Base-by-base conservation (phyloP, 176 grass and related monocot species). In the Ampelocalamus luodianensis region DNA sequence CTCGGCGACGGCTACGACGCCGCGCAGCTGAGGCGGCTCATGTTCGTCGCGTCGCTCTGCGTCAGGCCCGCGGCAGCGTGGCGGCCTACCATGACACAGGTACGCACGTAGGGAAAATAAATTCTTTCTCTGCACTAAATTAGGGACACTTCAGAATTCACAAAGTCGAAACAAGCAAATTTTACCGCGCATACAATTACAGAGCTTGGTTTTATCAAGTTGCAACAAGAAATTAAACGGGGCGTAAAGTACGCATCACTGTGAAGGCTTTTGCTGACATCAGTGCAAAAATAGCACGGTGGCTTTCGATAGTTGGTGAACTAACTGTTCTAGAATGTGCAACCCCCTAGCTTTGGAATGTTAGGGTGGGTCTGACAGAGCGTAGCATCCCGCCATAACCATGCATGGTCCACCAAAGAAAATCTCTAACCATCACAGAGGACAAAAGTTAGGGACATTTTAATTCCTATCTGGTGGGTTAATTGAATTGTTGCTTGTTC, bases 71-170 rank as follows among this genome's bases (percentile, higher is more conserved):
- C 87, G 1, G 87, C 95, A 2, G 86, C 67, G 59, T 90, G 85
- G 92, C 90, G 95, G 12, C 95, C 95, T 64, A 91, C 95, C 72
- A 97, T 97, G 95, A 95, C 89, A 20, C 89, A 97, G 95, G 95
- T 97, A 89, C 75, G 23, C 68, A 27, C 62, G 17, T 2, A 8
- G 69, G 29, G 20, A 34, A 29, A 48, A 39, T 14, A 60, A 51
- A 65, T 8, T 34, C 34, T 18, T 45, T 54, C 39, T 5, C 66
- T 54, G 32, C 71, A 77, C 54, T 72, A 50, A 5, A 50, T 20
- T 18, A 8, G 15, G 36, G 11, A 51, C 42, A 5, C 4, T 37
- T 50, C 11, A 15, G 10, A 79, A 50, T 51, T n/a, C 26, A 75
- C 10, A 56, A 6, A 58, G 3, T 14, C 1, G 10, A 27, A 2